Evolutionary conservation across 2,329 filamentous ascomycete species (phyloP).

Genomic region (Plectosphaerella plurivora): DNA sequence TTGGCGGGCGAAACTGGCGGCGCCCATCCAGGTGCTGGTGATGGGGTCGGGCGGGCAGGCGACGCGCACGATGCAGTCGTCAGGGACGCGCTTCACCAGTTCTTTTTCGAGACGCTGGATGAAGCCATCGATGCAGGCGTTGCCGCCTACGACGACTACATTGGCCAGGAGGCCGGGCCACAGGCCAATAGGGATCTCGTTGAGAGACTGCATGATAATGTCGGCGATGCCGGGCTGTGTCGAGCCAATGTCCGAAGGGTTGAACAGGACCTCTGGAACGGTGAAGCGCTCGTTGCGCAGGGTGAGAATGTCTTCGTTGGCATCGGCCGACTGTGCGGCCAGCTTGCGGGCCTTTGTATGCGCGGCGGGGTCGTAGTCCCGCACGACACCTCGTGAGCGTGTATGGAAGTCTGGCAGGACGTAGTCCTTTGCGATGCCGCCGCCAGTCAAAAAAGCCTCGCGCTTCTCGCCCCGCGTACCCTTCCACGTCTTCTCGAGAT

Average conservation of each 20-base stretch:
- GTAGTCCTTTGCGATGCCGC: conserved; percentile 78
- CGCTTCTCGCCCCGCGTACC: conserved; percentile 59
- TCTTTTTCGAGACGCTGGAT: conserved; percentile 74
- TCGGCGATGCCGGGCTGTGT: conserved; percentile 78
- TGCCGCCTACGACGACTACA: conserved; percentile 84
- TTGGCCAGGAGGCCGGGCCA: conserved; percentile 84
- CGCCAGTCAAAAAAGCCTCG: conserved; percentile 42
- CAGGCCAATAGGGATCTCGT: conserved; percentile 70
- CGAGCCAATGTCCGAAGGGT: conserved; percentile 79
- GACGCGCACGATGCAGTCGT: conserved; percentile 74
- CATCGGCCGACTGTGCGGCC: conserved; percentile 23
- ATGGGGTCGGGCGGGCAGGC: conserved; percentile 68
- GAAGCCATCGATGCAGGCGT: conserved; percentile 74
- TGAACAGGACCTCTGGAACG: conserved; percentile 87
- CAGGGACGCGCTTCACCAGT: conserved; percentile 65
- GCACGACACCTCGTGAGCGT: conserved; percentile 59
- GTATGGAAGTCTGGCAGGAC: conserved; percentile 77
- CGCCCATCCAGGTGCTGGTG: conserved; percentile 80
- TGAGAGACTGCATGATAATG: conserved; percentile 75
- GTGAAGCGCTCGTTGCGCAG: conserved; percentile 89
- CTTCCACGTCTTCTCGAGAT: conserved; percentile 84
- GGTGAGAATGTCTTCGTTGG: conserved; percentile 72
- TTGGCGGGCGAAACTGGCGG: conserved; percentile 70
- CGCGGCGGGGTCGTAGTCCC: conserved; percentile 69
- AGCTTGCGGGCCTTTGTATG: conserved; percentile 48